Evolutionary conservation across 2,329 filamentous ascomycete species (phyloP).

Genomic region (Fusarium veterinarium): DNA sequence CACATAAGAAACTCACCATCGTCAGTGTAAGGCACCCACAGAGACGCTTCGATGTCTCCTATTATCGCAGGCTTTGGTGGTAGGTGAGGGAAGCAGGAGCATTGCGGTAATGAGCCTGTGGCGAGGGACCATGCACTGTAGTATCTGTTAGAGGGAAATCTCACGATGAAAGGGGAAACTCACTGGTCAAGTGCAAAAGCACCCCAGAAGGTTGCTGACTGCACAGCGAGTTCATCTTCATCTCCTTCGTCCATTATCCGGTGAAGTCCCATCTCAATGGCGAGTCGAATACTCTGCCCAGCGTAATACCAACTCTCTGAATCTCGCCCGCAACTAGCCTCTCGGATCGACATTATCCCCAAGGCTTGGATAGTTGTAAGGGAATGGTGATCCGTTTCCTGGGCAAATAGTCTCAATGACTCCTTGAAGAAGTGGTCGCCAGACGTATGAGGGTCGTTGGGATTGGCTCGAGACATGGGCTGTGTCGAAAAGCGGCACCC

Average conservation of each 20-base stretch:
- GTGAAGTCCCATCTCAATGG: slow-evolving; percentile 78
- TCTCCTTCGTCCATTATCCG: slow-evolving; percentile 61
- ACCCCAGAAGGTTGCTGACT: slow-evolving; percentile 71
- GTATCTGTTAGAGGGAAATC: slow-evolving; percentile 33
- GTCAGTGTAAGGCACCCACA: slow-evolving; percentile 70
- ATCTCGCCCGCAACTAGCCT: slow-evolving; percentile 78
- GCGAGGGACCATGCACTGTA: slow-evolving; percentile 72
- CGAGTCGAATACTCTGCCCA: slow-evolving; percentile 77
- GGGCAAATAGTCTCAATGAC: slow-evolving; percentile 68
- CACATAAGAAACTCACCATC: slow-evolving; percentile 59
- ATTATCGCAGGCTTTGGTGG: slow-evolving; percentile 71
- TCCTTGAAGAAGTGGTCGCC: slow-evolving; percentile 82
- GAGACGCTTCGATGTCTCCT: slow-evolving; percentile 67
- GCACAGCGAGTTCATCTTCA: slow-evolving; percentile 67
- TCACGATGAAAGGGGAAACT: slow-evolving; percentile 44
- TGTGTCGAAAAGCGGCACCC: slow-evolving; percentile 77
- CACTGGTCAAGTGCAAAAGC: slow-evolving; percentile 73
- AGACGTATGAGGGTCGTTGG: slow-evolving; percentile 70
- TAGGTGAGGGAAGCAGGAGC: slow-evolving; percentile 66
- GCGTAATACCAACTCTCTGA: slow-evolving; percentile 79
- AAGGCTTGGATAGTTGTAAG: slow-evolving; percentile 80
- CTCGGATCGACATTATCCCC: slow-evolving; percentile 79
- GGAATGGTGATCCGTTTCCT: slow-evolving; percentile 68
- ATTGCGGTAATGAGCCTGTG: slow-evolving; percentile 70
- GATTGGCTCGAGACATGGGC: slow-evolving; percentile 70